Evolutionary conservation across 129 eudicot genomes (phyloP).

Genomic region (Centaurea solstitialis): DNA sequence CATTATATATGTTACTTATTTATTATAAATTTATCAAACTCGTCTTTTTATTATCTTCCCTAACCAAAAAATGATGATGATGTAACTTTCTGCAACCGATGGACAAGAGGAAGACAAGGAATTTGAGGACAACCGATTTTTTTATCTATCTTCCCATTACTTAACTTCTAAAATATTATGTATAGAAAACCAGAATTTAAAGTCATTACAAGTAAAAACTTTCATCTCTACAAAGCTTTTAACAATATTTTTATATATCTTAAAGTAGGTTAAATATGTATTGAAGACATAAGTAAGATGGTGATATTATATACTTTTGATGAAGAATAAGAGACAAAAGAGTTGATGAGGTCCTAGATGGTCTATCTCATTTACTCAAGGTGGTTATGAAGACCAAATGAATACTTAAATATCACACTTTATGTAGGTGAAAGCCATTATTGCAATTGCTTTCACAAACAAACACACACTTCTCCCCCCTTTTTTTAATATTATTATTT

Average conservation of each 20-base stretch:
- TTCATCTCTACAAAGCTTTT: too few relatives aligned
- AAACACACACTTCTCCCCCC: not conserved
- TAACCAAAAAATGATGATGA: not conserved
- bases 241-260: too few relatives aligned
- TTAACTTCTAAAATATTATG: too few relatives aligned
- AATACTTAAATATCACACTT: conserved; percentile 14
- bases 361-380: conserved; percentile 31
- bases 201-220: too few relatives aligned
- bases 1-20: too few relatives aligned
- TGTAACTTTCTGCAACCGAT: not conserved
- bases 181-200: not conserved
- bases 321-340: conserved; percentile 16
- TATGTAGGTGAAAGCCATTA: conserved; percentile 37
- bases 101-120: not conserved
- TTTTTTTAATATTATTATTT: not conserved
- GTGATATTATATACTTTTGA: not conserved
- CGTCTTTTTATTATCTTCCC: not conserved
- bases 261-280: not conserved
- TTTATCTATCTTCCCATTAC: not conserved
- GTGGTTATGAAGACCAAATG: conserved; percentile 36
- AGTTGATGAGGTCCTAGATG: conserved; percentile 29
- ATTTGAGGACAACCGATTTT: not conserved
- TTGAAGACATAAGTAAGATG: not conserved
- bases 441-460: conserved; percentile 27
- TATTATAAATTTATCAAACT: too few relatives aligned